Evolutionary conservation across 202 grass and related monocot genomes (phyloP).

Genomic region (Saccharum hybrid): DNA sequence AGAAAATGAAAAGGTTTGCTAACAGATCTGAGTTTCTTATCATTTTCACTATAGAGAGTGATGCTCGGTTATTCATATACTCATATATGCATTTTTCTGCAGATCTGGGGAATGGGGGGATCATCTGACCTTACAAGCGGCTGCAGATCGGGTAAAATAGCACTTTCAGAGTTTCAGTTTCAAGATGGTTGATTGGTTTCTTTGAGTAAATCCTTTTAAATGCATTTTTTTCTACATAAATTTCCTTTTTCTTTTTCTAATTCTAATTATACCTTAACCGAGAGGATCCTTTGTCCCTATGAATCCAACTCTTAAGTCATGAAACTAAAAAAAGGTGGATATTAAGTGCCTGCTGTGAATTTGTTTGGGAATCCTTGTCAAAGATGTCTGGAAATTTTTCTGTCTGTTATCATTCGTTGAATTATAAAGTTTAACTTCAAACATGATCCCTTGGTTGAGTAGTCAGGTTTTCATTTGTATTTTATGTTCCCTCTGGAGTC

Average conservation of each 20-base stretch:
- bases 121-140: constrained; percentile 93
- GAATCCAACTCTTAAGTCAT: background rate
- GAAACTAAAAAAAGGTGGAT: constrained; percentile 27
- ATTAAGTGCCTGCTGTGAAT: background rate
- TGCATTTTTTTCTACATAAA: background rate
- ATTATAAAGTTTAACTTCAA: constrained; percentile 4
- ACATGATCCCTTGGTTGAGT: background rate
- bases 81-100: constrained; percentile 28
- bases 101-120: constrained; percentile 99
- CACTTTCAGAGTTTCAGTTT: constrained; percentile 8
- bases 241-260: too few species aligned
- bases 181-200: constrained; percentile 41
- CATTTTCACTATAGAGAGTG: background rate
- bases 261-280: background rate
- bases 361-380: background rate
- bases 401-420: constrained; percentile 4
- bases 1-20: constrained; percentile 91
- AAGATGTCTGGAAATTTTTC: background rate
- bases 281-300: background rate
- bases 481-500: background rate
- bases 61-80: background rate
- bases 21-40: constrained; percentile 13
- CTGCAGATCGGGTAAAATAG: constrained; percentile 82
- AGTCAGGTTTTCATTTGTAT: constrained; percentile 7
- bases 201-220: constrained; percentile 23